These are phyloP conservation scores for Pichia scutulata DNA, from an alignment of 805 yeast genomes.

Conservation along the genomic window DNA sequence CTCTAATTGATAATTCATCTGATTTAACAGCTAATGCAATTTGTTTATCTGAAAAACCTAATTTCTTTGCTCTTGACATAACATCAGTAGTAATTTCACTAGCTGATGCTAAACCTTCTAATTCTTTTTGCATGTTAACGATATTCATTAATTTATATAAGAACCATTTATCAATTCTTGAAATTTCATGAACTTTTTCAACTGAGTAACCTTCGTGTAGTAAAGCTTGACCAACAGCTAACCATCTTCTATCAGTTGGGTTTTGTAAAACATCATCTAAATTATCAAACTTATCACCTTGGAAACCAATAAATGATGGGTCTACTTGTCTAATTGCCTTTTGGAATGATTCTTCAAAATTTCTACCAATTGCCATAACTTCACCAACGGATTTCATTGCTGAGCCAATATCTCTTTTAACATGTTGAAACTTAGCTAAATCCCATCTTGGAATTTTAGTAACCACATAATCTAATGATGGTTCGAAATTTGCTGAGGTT, in stretches of 20 bases:
- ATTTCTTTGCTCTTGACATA: slow-evolving; percentile 74
- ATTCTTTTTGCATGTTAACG: slow-evolving; percentile 77
- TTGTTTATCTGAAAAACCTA: slow-evolving; percentile 94
- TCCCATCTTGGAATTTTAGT: slow-evolving; percentile 99
- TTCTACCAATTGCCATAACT: slow-evolving; percentile 98
- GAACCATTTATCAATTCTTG: slow-evolving; percentile 96
- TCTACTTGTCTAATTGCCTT: slow-evolving; percentile 96
- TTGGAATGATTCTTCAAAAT: slow-evolving; percentile 94
- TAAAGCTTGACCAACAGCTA: slow-evolving; percentile 96
- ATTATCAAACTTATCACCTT: slow-evolving; percentile 72
- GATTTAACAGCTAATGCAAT: slow-evolving; percentile 70
- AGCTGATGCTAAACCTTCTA: slow-evolving; percentile 57
- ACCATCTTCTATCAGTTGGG: slow-evolving; percentile 95
- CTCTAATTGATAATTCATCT: slow-evolving; percentile 75
- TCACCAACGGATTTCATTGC: slow-evolving; percentile 99
- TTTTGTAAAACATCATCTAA: slow-evolving; percentile 69
- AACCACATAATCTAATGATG: slow-evolving; percentile 92
- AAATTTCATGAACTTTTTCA: slow-evolving; percentile 83
- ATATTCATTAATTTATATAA: slow-evolving; percentile 87
- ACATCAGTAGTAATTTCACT: slow-evolving; percentile 58
- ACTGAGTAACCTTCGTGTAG: slow-evolving; percentile 86
- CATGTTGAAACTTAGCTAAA: slow-evolving; percentile 89
- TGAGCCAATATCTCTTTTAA: slow-evolving; percentile 86
- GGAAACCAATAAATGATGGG: slow-evolving; percentile 85
- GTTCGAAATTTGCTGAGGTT: slow-evolving; percentile 95